Conservation (phyloP, 768 basidiomycete species). For the Tulasnella sp. region DNA sequence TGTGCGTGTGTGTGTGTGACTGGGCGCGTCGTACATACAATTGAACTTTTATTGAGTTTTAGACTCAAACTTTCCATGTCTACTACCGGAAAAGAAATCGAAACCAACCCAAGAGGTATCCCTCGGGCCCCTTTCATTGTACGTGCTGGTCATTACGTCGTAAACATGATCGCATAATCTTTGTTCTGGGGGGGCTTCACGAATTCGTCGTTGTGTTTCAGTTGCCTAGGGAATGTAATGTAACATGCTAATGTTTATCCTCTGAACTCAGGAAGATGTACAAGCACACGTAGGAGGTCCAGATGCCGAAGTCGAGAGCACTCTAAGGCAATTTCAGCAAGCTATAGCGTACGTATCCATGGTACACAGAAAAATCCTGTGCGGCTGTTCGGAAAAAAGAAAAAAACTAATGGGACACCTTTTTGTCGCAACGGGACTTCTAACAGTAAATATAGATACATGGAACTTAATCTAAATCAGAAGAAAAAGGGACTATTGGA, state of each 20-base stretch:
- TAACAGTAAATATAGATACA: slow-evolving; percentile 91
- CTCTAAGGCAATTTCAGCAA: slow-evolving; percentile 75
- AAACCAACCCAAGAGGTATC: slow-evolving; percentile 82
- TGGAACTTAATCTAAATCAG: slow-evolving; percentile 78
- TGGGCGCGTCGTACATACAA: too few species aligned
- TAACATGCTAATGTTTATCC: not conserved
- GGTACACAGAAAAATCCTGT: not conserved
- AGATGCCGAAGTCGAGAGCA: slow-evolving; percentile 61
- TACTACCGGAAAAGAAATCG: slow-evolving; percentile 19
- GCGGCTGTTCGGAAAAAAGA: not conserved
- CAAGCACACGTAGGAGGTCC: slow-evolving; percentile 72
- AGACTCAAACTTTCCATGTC: not conserved
- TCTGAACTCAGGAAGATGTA: slow-evolving; percentile 62
- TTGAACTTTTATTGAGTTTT: too few species aligned
- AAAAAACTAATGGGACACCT: not conserved
- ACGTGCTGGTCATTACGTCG: slow-evolving; percentile 24
- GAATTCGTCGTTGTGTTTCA: too few species aligned
- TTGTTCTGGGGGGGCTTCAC: not conserved
- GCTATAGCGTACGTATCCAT: slow-evolving; percentile 67
- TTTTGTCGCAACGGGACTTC: not conserved
- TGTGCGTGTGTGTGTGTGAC: too few species aligned
- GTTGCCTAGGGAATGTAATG: not conserved
- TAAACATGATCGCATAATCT: not conserved
- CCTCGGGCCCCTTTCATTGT: slow-evolving; percentile 94
- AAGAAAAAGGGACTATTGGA: slow-evolving; percentile 69